These are phyloP conservation scores for Erysiphe pulchra DNA, from an alignment of 2,329 filamentous ascomycete species.

Conservation along the genomic window DNA sequence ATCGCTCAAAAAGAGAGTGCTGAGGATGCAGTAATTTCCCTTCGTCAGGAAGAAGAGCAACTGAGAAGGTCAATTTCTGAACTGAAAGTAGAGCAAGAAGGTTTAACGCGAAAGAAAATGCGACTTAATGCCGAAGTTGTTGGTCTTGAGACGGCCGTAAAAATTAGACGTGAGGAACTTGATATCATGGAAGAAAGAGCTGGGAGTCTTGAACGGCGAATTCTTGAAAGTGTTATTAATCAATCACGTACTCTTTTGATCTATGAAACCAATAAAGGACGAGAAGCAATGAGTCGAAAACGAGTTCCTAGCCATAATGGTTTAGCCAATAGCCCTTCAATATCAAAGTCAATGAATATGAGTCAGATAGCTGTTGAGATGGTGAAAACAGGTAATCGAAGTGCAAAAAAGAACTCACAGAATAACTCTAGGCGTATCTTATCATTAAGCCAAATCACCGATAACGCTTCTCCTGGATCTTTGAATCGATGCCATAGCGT, in stretches of 20 bases:
- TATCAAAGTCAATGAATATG: constrained; percentile 9
- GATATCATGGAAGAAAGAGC: constrained; percentile 75
- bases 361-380: constrained; percentile 24
- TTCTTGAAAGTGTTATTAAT: constrained; percentile 86
- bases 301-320: constrained; percentile 21
- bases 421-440: constrained; percentile 52
- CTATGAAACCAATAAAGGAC: constrained; percentile 25
- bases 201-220: constrained; percentile 69
- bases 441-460: constrained; percentile 71
- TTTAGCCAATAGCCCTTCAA: constrained; percentile 13
- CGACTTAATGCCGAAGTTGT: constrained; percentile 67
- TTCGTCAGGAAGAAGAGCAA: constrained; percentile 34
- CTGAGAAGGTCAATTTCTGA: constrained; percentile 27
- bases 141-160: constrained; percentile 69
- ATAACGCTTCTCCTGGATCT: constrained; percentile 34
- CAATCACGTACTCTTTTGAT: constrained; percentile 81
- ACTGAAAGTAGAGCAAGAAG: constrained; percentile 37
- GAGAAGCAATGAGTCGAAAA: constrained; percentile 24
- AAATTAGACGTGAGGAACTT: constrained; percentile 73
- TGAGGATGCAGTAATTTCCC: constrained; percentile 22
- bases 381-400: constrained; percentile 21
- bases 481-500: constrained; percentile 60
- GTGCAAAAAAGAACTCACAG: constrained; percentile 16
- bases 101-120: constrained; percentile 51
- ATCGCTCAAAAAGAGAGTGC: constrained; percentile 37